Evolutionary conservation across 768 basidiomycete species (phyloP).

Genomic region (Lactarius deliciosus): DNA sequence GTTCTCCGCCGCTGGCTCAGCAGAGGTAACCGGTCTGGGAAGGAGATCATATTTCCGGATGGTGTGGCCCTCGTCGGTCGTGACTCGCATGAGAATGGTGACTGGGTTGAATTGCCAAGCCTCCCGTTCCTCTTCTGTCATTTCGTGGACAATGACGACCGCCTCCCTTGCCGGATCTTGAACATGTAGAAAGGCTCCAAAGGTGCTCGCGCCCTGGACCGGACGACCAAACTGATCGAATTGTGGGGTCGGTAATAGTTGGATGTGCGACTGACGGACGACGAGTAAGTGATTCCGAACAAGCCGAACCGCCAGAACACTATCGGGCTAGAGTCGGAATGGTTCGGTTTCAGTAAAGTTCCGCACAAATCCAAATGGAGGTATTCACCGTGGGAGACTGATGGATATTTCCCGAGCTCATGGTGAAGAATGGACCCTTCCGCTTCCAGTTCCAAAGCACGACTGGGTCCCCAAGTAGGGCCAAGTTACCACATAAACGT

Average conservation of each 20-base stretch:
- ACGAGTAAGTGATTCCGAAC: slow-evolving; percentile 35
- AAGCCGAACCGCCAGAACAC: slow-evolving; percentile 33
- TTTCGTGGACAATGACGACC: slow-evolving; percentile 32
- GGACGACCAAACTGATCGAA: slow-evolving; percentile 24
- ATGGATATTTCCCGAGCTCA: slow-evolving; percentile 24
- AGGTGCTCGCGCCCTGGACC: slow-evolving; percentile 13
- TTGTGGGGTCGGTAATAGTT: slow-evolving; percentile 31
- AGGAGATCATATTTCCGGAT: slow-evolving; percentile 37
- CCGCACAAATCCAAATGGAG: background rate
- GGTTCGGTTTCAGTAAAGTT: background rate
- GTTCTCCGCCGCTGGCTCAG: slow-evolving; percentile 6
- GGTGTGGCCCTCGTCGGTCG: slow-evolving; percentile 30
- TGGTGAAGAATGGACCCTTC: slow-evolving; percentile 19
- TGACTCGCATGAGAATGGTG: slow-evolving; percentile 36
- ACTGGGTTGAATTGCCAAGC: slow-evolving; percentile 38
- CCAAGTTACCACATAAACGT: slow-evolving; percentile 27
- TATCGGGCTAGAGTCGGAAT: slow-evolving; percentile 24
- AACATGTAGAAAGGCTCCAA: slow-evolving; percentile 28
- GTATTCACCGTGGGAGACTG: slow-evolving; percentile 28
- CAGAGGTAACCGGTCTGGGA: slow-evolving; percentile 28
- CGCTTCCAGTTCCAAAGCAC: slow-evolving; percentile 28
- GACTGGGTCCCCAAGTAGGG: slow-evolving; percentile 28
- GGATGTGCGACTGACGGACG: slow-evolving; percentile 34
- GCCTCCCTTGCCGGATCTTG: slow-evolving; percentile 33
- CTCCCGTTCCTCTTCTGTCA: slow-evolving; percentile 28